phyloP scores from a whole-genome alignment of 805 yeast genomes.

The Cyberlindnera maritima region DNA sequence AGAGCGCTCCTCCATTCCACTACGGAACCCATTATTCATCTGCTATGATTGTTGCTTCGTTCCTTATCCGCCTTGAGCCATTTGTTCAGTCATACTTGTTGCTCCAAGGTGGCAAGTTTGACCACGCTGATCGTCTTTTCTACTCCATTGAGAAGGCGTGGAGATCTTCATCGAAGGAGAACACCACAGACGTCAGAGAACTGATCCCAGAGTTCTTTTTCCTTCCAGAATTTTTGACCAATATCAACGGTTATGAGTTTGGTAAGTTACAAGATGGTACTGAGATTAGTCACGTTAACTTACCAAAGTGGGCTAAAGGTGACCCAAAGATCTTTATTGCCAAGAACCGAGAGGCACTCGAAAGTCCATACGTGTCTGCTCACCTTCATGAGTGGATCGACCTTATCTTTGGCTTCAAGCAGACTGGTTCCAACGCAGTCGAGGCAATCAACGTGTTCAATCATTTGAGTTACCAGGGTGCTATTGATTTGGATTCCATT shows the following conservation, averaged over 20 bases:
- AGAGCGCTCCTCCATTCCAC: constrained; percentile 72
- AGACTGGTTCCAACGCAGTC: constrained; percentile 68
- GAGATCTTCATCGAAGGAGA: constrained; percentile 74
- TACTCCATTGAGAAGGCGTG: constrained; percentile 75
- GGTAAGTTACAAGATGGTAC: constrained; percentile 66
- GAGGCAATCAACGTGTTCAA: constrained; percentile 75
- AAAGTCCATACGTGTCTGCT: constrained; percentile 74
- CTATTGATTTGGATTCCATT: constrained; percentile 71
- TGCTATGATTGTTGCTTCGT: constrained; percentile 89
- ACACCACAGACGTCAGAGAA: constrained; percentile 86
- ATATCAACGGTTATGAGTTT: constrained; percentile 63
- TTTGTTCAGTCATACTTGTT: constrained; percentile 75
- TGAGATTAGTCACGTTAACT: constrained; percentile 54
- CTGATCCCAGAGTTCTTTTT: constrained; percentile 83
- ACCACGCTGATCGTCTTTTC: constrained; percentile 82
- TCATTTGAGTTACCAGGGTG: constrained; percentile 81
- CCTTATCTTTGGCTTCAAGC: constrained; percentile 77
- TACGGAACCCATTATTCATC: constrained; percentile 93
- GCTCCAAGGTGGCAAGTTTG: constrained; percentile 85
- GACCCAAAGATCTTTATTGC: constrained; percentile 73
- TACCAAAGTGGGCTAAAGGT: constrained; percentile 83
- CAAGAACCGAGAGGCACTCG: constrained; percentile 80
- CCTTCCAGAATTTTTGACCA: constrained; percentile 73
- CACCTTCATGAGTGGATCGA: constrained; percentile 85
- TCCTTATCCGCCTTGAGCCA: constrained; percentile 72